A percentile compares a stretch with the other conserved stretches of the same genome.
Evolutionary conservation across 805 yeast genomes (phyloP).

Genomic region (Candida broadrunensis): DNA sequence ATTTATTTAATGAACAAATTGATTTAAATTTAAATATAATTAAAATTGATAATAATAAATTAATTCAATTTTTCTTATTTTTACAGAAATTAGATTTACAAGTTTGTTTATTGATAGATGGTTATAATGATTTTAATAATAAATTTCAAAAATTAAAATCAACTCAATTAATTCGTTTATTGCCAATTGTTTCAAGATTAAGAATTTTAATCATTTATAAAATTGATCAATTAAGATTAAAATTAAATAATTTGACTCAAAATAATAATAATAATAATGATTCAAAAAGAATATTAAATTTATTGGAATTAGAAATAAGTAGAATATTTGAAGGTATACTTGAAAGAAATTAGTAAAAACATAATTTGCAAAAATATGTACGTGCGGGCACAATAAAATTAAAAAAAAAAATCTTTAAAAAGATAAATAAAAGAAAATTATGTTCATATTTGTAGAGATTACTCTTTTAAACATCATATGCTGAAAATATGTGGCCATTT

Average conservation of each 20-base stretch:
- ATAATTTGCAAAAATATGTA: neutral
- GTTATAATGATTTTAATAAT: constrained; percentile 13
- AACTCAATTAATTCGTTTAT: constrained; percentile 32
- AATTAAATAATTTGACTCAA: constrained; percentile 4
- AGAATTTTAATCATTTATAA: constrained; percentile 26
- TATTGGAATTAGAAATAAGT: constrained; percentile 35
- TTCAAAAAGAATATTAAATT: constrained; percentile 13
- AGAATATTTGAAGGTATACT: constrained; percentile 37
- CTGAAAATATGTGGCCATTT: constrained; percentile 35
- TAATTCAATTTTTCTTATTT: constrained; percentile 21
- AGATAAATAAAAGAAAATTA: too few relatives aligned
- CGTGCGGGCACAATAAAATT: neutral
- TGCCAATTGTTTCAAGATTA: constrained; percentile 30
- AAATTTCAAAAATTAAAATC: constrained; percentile 13
- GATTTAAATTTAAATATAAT: neutral
- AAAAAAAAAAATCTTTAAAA: too few relatives aligned
- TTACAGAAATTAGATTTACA: constrained; percentile 29
- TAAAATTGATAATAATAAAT: constrained; percentile 7
- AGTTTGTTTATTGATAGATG: constrained; percentile 31
- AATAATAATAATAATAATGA: neutral
- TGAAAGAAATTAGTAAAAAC: constrained; percentile 19
- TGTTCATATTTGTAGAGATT: too few relatives aligned
- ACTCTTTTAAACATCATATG: too few relatives aligned
- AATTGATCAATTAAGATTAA: constrained; percentile 15
- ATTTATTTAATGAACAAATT: constrained; percentile 10